Evolutionary conservation across 169 alveolate genomes (phyloP).

Genomic region (Plasmodium relictum): DNA sequence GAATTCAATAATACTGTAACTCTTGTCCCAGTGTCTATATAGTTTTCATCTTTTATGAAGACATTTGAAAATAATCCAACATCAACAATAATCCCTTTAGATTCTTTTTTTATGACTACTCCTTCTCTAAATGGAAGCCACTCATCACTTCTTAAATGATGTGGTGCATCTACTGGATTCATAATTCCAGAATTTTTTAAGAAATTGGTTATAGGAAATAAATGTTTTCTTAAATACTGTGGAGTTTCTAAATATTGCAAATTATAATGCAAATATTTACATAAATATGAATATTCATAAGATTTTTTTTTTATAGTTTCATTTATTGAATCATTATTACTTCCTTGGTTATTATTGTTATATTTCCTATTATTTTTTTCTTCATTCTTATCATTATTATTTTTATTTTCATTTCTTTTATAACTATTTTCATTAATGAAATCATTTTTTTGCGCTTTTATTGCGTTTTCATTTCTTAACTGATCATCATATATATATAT

Average conservation of each 20-base stretch:
- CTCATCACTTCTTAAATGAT: conserved; percentile 96
- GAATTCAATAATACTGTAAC: conserved; percentile 71
- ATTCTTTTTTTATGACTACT: conserved; percentile 27
- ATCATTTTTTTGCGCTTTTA: background rate
- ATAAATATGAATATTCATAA: conserved; percentile 34
- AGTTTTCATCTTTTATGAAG: conserved; percentile 77
- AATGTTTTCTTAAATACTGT: conserved; percentile 94
- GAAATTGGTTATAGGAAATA: conserved; percentile 90
- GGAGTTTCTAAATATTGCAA: conserved; percentile 98
- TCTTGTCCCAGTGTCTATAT: conserved; percentile 67
- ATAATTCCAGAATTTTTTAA: conserved; percentile 96
- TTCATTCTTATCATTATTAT: conserved; percentile 2
- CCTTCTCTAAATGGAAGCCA: conserved; percentile 92
- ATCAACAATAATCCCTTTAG: conserved; percentile 74
- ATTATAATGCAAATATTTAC: conserved; percentile 62
- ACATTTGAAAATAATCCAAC: conserved; percentile 87
- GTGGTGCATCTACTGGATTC: conserved; percentile 99
- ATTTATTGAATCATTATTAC: background rate
- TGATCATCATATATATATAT: conserved; percentile 69
- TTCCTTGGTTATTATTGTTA: background rate
- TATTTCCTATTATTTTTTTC: background rate
- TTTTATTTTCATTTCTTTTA: conserved; percentile 1
- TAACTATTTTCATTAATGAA: background rate
- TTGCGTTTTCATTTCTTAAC: background rate
- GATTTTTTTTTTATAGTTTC: conserved; percentile 1